Base-by-base conservation (phyloP, 2,329 filamentous ascomycete genomes). In the Calonectria montana region DNA sequence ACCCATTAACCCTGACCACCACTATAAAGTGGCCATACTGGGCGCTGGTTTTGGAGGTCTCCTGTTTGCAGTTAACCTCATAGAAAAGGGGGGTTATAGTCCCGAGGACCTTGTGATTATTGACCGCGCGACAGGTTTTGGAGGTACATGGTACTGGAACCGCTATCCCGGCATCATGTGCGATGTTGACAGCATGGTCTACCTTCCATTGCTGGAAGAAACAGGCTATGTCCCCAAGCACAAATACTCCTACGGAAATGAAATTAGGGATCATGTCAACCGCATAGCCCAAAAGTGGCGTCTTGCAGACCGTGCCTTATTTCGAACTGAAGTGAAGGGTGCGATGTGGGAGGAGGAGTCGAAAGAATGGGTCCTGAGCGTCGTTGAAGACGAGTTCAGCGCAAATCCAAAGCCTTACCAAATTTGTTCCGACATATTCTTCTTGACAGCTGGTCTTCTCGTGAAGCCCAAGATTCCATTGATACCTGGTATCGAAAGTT, bases 201-300 rank as follows among this genome's bases (percentile, higher is more conserved):
- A 92, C 75, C 80, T 92, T 80, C 90, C 90, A 6, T 80, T 91
- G 15, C 84, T 92, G 2, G 90, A 92, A 72, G 89, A 92, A 79
- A 90, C 85, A 2, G 87, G 87, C 0, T 91, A 90, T 75, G 86
- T 91, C 78, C 91, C 91, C 0, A 87, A 82, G 10, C 83, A 88
- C 43, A 84, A 85, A 53, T 89, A 88, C 72, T 80, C 84, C 0
- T 79, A 79, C 12, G 87, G 85, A 0, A 74, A 79, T 4, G 88
- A 89, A 65, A 64, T 88, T 8, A 81, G 84, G 1, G 78, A 80
- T 37, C 83, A 90, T 75, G 82, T 83, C 5, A 79, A 86, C 13
- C 78, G 80, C 9, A 83, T 89, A 41, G 85, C 85, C 1, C 75
- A 81, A 27, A 83, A 85, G 64, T 88, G 82, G 73, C 75, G 79